Evolutionary conservation across 192 early-diverging fungal genomes (phyloP), one percentile per base, ranked within the genome.

Genomic region (Coemansia sp.): DNA sequence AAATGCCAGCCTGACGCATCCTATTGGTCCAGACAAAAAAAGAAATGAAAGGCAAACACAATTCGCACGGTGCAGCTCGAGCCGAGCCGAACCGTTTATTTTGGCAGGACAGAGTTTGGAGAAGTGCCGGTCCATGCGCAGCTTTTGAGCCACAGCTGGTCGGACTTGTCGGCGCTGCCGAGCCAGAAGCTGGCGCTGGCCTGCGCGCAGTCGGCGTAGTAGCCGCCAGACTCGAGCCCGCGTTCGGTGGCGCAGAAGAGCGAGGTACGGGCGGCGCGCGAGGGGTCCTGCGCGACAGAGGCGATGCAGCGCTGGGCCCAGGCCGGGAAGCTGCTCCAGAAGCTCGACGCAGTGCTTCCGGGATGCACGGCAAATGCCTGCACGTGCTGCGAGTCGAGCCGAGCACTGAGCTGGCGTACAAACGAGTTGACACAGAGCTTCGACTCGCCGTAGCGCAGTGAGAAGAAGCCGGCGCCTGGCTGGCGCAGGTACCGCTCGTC

Each of bases 361-460:
- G 78, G 78, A 30, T 80, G 71, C n/a, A 80, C 78, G 2, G 70
- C 67, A 47, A 34, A 69, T 3, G 54, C 62, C 19, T 60, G 38
- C 28, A 64, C 50, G 8, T 47, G 15, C 2, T n/a, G 58, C 2
- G 61, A 48, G n/a, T 53, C 57, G 2, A 80, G 55, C 11, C 72
- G 67, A 6, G 22, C 27, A 0, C 45, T 40, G 37, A 80, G 59
- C 65, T 67, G 45, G 53, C 62, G 64, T 3, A 70, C 68, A 68
- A 80, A 80, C 36, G 72, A 60, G 52, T 65, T 74, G 31, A 80
- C 78, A 29, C 72, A 74, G 3, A 74, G 65, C 57, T 80, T 80
- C 37, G 78, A 74, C 34, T 74, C 72, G 41, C 72, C 78, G 22
- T 80, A 80, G 17, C 72, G 64, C 36, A 80, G 64, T 17, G 78